Percentiles rank a stretch among this genome's conserved stretches.
phyloP scores from a whole-genome alignment of 1,139 yeast genomes.

The Lodderomyces pseudojiufengensis region DNA sequence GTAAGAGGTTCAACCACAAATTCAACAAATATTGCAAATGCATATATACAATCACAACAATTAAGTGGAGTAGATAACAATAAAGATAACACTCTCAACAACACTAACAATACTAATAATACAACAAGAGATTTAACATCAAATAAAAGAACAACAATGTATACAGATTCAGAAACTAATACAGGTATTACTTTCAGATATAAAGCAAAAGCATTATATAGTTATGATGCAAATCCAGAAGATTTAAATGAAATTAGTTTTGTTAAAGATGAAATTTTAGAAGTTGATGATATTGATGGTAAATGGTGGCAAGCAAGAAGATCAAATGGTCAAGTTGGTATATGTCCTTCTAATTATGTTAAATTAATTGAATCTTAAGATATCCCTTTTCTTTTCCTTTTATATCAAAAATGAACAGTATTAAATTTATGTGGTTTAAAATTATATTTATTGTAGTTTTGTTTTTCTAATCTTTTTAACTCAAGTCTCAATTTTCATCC shows the following conservation, averaged over 20 bases:
- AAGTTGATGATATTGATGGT: constrained; percentile 90
- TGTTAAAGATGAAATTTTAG: constrained; percentile 82
- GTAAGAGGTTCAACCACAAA: constrained; percentile 14
- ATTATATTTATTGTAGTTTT: too few species aligned
- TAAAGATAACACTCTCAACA: constrained; percentile 16
- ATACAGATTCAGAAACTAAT: constrained; percentile 23
- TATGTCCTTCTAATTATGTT: constrained; percentile 93
- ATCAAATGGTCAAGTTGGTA: constrained; percentile 88
- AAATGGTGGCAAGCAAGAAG: constrained; percentile 99
- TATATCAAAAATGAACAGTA: too few species aligned
- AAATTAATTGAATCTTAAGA: constrained; percentile 51
- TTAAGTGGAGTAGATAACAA: constrained; percentile 59
- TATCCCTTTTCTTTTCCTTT: too few species aligned
- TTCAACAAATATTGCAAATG: constrained; percentile 10
- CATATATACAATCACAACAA: constrained; percentile 54
- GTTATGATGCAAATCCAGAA: constrained; percentile 89
- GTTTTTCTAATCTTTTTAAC: too few species aligned
- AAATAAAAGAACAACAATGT: constrained; percentile 30
- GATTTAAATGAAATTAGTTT: constrained; percentile 93
- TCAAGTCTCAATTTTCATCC: too few species aligned
- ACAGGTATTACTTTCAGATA: constrained; percentile 62
- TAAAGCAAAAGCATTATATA: constrained; percentile 81
- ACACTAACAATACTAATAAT: too few species aligned
- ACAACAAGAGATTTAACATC: constrained; percentile 32
- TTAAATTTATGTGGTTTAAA: too few species aligned